Evolutionary conservation across 345 rosid genomes (phyloP), one percentile per base, ranked within the genome.

Genomic region (Eucalyptus cladocalyx): DNA sequence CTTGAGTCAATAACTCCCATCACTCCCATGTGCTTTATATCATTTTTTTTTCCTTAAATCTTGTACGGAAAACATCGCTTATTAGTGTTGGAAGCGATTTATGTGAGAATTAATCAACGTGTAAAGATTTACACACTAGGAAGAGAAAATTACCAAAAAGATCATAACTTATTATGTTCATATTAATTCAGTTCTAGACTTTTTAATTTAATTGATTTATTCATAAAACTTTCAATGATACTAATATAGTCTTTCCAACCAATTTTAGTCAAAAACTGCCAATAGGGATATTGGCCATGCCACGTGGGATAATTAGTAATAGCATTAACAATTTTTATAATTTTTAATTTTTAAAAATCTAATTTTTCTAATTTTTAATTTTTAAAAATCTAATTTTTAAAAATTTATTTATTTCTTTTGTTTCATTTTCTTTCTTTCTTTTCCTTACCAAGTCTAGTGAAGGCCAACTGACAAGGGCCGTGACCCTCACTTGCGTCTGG

Each of bases 391-490:
- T 56, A 56, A 8, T 3, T 19, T 51, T 19, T 0, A 8, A 53
- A 4, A 24, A 24, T 0, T 5, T 24, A 23, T 56, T 11, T 24
- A 56, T 56, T 5, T 56, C 3, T 56, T 24, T 0, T 24, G 0
- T 24, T 10, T 56, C 30, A 24, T 56, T 56, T 56, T 24, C 30
- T 56, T 24, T 56, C 13, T 56, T 24, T 56, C 30, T 24, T 56
- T 56, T 24, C 3, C 13, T 24, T 24, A 56, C 62, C 6, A 56
- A 56, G 62, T 56, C 30, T 24, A 23, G 62, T 0, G 0, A 23
- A 56, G 30, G 14, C 14, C 13, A 53, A 21, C 2, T 21, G 0
- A 53, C 26, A 53, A 53, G 58, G 58, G 58, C 11, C 1, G 1
- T 21, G 10, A 53, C 58, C 58, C 26, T 8, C 58, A 53, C 58